Evolutionary conservation across 1,284 basidiomycete species (phyloP), one percentile per base, ranked within the genome.

Genomic region (Ustanciosporium gigantosporum): DNA sequence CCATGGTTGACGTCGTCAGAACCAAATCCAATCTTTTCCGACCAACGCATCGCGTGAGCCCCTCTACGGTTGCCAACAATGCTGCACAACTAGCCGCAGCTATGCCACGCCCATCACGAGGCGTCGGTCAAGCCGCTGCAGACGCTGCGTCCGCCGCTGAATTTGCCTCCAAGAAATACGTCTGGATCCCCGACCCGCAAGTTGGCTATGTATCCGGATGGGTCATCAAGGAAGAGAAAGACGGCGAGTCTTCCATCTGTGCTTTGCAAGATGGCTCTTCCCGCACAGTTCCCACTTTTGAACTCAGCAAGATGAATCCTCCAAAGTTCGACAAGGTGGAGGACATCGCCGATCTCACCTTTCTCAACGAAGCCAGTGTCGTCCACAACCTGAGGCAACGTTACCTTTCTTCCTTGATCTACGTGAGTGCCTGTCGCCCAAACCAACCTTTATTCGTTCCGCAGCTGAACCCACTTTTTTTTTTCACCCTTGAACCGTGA

Each of bases 301-400:
- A 72, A 27, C 61, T 77, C 41, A 72, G 68, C 53, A 72, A 75
- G 52, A 77, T 80, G 74, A 98, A 98, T 74, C 95, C 94, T 13
- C 94, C 94, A 35, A 95, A 96, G 80, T 98, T 98, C 78, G 93
- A 98, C 80, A 86, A 91, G 37, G 93, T 92, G 3, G 92, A 94
- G 67, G 95, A 99, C 80, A 98, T 98, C 70, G 95, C 95, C 36
- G 93, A 98, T 80, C 83, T 99, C 59, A 98, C 95, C 1, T 96
- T 93, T 80, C 82, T 98, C 56, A 98, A 98, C 78, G 95, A 99
- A 83, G 93, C 95, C 9, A 93, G 91, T 69, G 95, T 99, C 23
- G 93, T 98, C 20, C 92, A 98, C 78, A 97, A 98, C 80, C 84
- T 98, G 25, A 84, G 91, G 55, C 81, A 91, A 67, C 84, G 95